Percentiles rank a stretch among this genome's conserved stretches.
These are phyloP conservation scores for Hyphopichia khmerensis DNA, from an alignment of 1,139 yeast species.

Conservation along the genomic window DNA sequence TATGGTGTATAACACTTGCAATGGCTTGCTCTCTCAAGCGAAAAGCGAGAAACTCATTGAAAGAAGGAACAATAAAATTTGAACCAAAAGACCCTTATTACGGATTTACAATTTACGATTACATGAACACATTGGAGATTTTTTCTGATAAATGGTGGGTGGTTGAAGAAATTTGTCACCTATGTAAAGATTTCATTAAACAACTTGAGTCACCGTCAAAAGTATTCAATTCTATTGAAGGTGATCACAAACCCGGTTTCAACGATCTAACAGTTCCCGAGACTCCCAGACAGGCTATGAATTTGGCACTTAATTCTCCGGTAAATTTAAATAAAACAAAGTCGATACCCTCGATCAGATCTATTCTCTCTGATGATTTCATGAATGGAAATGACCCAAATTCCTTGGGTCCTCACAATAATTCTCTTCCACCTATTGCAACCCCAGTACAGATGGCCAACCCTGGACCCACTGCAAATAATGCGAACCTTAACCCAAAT, in stretches of 20 bases:
- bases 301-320: neutral
- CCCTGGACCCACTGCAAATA: neutral
- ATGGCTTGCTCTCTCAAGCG: conserved; percentile 18
- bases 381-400: neutral
- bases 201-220: conserved; percentile 13
- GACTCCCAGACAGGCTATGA: neutral
- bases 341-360: conserved; percentile 5
- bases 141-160: conserved; percentile 28
- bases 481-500: neutral
- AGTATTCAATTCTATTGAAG: neutral
- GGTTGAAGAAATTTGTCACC: conserved; percentile 27
- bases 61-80: conserved; percentile 2
- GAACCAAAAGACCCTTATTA: conserved; percentile 2
- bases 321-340: neutral
- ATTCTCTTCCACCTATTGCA: no score
- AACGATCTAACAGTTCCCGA: neutral
- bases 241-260: neutral
- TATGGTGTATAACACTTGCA: conserved; percentile 26
- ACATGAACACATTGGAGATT: conserved; percentile 19
- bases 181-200: conserved; percentile 22
- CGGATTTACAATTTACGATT: conserved; percentile 13
- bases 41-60: conserved; percentile 9
- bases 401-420: neutral
- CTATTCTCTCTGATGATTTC: conserved; percentile 1
- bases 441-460: neutral